Evolutionary conservation across 2,329 filamentous ascomycete genomes (phyloP), one percentile per base, ranked within the genome.

Genomic region (Aspergillus costaricaensis): DNA sequence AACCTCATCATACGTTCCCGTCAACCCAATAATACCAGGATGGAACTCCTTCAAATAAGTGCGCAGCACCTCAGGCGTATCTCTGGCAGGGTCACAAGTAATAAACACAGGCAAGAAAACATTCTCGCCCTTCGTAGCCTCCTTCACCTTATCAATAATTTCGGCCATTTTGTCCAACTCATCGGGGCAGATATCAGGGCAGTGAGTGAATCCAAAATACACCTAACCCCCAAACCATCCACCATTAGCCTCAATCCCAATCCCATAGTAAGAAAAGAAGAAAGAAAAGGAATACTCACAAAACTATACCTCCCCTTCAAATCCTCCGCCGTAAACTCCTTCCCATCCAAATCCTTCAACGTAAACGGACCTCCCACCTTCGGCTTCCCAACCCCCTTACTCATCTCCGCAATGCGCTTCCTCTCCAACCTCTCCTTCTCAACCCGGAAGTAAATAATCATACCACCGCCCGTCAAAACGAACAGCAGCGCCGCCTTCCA

Each of bases 111-210:
- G 91, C 30, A 88, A 81, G 66, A 97, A 79, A 53, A 82, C 62
- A 59, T 76, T 72, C 55, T 75, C 70, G 32, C 72, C 74, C 50
- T 72, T 71, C 19, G 76, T 76, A 47, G 67, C 71, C 39, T 72
- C 75, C 61, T 76, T 74, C 56, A 88, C 84, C 61, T 81, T 81
- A 73, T 99, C 92, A 72, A 96, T 90, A 86, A 98, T 96, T 60
- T 85, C 84, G n/a, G 94, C 91, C 93, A 99, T 97, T 82, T 99
- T 99, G 81, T 99, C 95, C 70, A 99, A 89, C 80, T 99, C 95
- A 73, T 99, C 95, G 36, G 95, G 95, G 81, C 95, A 99, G 75
- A 99, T 99, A 76, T 99, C 95, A 23, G 95, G 95, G 76, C 95
- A 99, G 78, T 97, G 93, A 8, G 92, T 94, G 84, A 99, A 99